Base-by-base conservation (phyloP, 2,329 filamentous ascomycete genomes). In the Scolecobasidium constrictum region DNA sequence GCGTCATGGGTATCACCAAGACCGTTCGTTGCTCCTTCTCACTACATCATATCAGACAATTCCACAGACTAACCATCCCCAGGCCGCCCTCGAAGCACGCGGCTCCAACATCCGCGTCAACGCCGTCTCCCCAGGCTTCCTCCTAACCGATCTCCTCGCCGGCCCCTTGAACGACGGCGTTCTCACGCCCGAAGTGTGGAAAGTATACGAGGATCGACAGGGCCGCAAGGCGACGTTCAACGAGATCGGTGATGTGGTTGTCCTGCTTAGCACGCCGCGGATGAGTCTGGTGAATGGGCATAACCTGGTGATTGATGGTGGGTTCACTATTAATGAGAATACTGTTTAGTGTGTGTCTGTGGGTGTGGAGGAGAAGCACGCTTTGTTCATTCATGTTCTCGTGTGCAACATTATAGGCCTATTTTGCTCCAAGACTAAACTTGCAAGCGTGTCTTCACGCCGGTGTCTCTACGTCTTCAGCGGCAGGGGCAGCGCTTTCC, bases 61-160 rank as follows among this genome's bases (percentile, higher is more conserved):
- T n/a, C n/a, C n/a, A n/a, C n/a, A n/a, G n/a, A n/a, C n/a, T n/a
- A n/a, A n/a, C n/a, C n/a, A n/a, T n/a, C n/a, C n/a, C n/a, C n/a
- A 31, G 26, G 26, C 37, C 9, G 12, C 13, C 12, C 58, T 55
- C 61, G 3, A 56, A 51, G 21, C 60, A 63, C 44, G 54, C 52
- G 11, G 60, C 56, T 1, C 46, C 49, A 11, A 47, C 4, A 62
- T 65, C 33, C 68, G 73, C 38, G 71, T 79, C 54, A 79, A 79
- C 50, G 73, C 72, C 3, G 68, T 78, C n/a, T 77, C 74, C 43
- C 75, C 74, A 0, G 61, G 66, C 6, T 72, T 67, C 48, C 59
- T 71, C 23, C 52, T 57, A 35, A 71, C 67, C 2, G 64, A 67
- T 1, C 48, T 70, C 3, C 45, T 64, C 1, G 53, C 52, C 46